Percentiles rank a stretch among this genome's conserved stretches.
phyloP scores from a whole-genome alignment of 345 rosid species.

The Populus euphratica region DNA sequence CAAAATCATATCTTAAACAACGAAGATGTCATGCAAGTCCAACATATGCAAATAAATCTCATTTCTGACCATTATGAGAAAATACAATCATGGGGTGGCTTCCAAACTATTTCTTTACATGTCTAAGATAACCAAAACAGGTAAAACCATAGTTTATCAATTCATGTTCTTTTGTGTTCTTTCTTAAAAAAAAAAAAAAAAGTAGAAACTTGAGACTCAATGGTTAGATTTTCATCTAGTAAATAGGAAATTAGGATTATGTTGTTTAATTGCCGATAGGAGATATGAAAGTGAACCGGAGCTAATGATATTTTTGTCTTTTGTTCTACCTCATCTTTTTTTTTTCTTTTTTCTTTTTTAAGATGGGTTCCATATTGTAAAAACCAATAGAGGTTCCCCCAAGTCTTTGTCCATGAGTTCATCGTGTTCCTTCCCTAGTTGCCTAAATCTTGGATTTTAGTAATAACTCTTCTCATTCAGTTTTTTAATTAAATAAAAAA shows the following conservation, averaged over 20 bases:
- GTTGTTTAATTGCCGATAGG: neutral
- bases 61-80: neutral
- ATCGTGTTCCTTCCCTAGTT: too few relatives aligned
- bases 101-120: neutral
- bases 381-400: too few relatives aligned
- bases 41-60: neutral
- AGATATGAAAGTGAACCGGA: neutral
- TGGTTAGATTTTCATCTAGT: neutral
- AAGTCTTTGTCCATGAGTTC: too few relatives aligned
- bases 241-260: neutral
- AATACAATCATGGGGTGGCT: neutral
- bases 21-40: neutral
- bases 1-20: neutral
- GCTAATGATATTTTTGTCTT: neutral
- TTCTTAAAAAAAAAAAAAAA: neutral
- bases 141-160: too few relatives aligned
- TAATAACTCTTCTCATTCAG: too few relatives aligned
- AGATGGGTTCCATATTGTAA: too few relatives aligned
- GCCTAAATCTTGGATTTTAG: neutral
- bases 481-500: too few relatives aligned
- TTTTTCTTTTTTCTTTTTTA: too few relatives aligned
- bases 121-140: neutral
- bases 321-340: neutral
- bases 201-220: neutral
- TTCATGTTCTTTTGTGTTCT: neutral